These are phyloP conservation scores for Populus tremula DNA, from an alignment of 345 rosid species.

Conservation along the genomic window DNA sequence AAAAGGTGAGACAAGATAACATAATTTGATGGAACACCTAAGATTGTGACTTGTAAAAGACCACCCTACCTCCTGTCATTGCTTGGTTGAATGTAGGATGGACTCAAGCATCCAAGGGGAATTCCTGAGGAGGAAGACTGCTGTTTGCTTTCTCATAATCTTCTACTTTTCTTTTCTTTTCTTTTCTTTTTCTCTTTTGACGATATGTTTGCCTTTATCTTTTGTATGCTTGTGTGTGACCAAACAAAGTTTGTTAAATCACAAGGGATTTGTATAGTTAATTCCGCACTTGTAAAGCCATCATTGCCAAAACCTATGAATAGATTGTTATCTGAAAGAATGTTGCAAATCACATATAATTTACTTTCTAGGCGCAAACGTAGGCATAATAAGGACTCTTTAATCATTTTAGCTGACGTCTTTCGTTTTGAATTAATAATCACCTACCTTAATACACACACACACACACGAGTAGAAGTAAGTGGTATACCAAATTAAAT, in stretches of 20 bases:
- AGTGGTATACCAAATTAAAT: background rate
- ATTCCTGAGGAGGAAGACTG: background rate
- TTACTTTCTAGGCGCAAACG: too few relatives aligned
- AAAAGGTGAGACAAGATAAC: constrained; percentile 15
- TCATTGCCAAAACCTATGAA: too few relatives aligned
- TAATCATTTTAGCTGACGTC: background rate
- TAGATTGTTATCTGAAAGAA: constrained; percentile 1
- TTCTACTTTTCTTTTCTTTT: background rate
- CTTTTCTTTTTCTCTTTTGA: background rate
- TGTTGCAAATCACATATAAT: too few relatives aligned
- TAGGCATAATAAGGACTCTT: background rate
- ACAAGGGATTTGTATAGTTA: too few relatives aligned
- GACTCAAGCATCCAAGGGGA: background rate
- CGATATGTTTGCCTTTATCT: background rate
- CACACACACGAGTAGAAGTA: background rate
- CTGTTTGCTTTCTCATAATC: background rate
- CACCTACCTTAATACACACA: background rate
- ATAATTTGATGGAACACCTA: constrained; percentile 15
- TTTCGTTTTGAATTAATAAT: background rate
- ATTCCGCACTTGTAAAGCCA: too few relatives aligned
- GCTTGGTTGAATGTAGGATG: background rate
- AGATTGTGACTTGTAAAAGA: background rate
- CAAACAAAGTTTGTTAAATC: background rate
- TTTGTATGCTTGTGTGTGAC: background rate
- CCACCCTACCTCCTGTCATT: background rate